phyloP scores from a whole-genome alignment of 2,329 filamentous ascomycete species.

The Chrysoporthe deuterocubensis region DNA sequence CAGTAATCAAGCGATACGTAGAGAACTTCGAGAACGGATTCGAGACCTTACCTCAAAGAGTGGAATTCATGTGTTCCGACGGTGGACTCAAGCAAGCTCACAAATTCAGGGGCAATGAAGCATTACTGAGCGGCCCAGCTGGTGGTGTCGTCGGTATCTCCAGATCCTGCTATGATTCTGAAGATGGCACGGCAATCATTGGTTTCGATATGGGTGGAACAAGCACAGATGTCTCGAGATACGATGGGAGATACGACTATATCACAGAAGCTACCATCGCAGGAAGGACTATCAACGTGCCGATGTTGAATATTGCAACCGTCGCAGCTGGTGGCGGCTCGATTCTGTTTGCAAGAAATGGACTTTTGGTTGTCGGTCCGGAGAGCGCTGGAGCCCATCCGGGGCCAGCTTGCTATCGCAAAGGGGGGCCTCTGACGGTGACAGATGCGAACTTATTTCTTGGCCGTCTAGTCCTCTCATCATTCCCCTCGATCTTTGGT shows the following conservation, averaged over 20 bases:
- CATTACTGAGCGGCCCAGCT: conserved; percentile 70
- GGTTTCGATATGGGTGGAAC: conserved; percentile 60
- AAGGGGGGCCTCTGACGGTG: conserved; percentile 71
- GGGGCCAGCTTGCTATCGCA: conserved; percentile 73
- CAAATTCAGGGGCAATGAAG: conserved; percentile 66
- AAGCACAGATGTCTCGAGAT: conserved; percentile 72
- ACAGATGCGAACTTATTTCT: conserved; percentile 69
- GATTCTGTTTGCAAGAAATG: conserved; percentile 68
- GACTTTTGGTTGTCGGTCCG: conserved; percentile 72
- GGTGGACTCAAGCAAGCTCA: conserved; percentile 53
- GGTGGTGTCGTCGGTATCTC: conserved; percentile 76
- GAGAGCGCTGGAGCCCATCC: conserved; percentile 74
- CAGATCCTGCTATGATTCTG: conserved; percentile 67
- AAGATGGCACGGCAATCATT: conserved; percentile 67
- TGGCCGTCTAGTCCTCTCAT: conserved; percentile 62
- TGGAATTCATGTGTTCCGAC: conserved; percentile 69
- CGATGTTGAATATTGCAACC: conserved; percentile 76
- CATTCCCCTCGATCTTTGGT: conserved; percentile 74
- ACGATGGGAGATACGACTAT: conserved; percentile 71
- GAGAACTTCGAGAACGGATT: conserved; percentile 68
- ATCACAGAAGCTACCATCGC: conserved; percentile 75
- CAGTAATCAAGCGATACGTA: conserved; percentile 71
- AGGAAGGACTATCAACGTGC: conserved; percentile 71
- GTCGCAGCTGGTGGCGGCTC: conserved; percentile 59
- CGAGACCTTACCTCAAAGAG: conserved; percentile 59